Base-by-base conservation (phyloP, 176 grass and related monocot species). In the Typha latifolia region DNA sequence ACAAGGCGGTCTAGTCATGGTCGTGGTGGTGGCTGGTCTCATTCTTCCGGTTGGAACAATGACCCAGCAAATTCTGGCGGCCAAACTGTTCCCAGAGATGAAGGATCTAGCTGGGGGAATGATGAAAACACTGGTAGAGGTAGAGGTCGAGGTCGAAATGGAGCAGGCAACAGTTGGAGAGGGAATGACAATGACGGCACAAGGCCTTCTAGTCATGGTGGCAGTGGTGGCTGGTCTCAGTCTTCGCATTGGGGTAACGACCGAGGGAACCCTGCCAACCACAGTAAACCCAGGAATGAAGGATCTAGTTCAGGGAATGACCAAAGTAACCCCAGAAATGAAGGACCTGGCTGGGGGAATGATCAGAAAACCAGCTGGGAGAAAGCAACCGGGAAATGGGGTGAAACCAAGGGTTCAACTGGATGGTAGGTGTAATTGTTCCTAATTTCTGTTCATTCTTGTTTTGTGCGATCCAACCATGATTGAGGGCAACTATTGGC, bases 241-340 rank as follows among this genome's bases (percentile, higher is more conserved):
- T 81, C 80, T 52, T 69, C 72, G 14, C 49, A 68, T 48, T 77
- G 78, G 81, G 81, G 84, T 49, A 79, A 70, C 15, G 1, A 24
- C 70, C 32, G 20, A 20, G 77, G 32, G 15, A 52, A 47, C 10
- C 76, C 82, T 64, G 66, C 69, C 62, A 72, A 12, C 18, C 16
- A 59, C 15, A 22, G 2, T 21, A 19, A 16, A 11, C 53, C 16
- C 0, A 21, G 53, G 15, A 59, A 59, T 59, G n/a, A 6, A 19
- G 53, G 53, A 59, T 8, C 53, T 59, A 12, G 16, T 8, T 59
- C 5, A 5, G 53, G 16, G 9, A 21, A 21, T 21, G 16, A 16
- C 18, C 16, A 21, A 14, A 11, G n/a, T 8, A 59, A 55, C 14
- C 51, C 51, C 51, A 55, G 18, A 55, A n/a, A 55, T 16, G 51